A percentile compares a stretch with the other conserved stretches of the same genome.
phyloP scores from a whole-genome alignment of 1,139 yeast genomes.

The Geotrichum carabidarum region DNA sequence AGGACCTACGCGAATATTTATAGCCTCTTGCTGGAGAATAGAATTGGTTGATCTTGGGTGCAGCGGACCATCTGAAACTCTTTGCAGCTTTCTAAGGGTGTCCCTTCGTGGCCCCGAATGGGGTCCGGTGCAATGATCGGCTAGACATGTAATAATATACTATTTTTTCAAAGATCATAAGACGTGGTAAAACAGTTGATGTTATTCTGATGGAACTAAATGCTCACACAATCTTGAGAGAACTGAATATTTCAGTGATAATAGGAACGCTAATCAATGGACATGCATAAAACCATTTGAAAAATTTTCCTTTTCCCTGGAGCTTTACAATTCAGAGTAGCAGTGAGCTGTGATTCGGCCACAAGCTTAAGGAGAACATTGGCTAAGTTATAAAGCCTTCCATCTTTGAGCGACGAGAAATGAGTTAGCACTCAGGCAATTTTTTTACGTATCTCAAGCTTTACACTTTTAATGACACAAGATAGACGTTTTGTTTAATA shows the following conservation, averaged over 20 bases:
- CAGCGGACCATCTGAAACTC: constrained; percentile 34
- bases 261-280: too few relatives aligned
- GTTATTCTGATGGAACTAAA: too few relatives aligned
- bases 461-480: background rate
- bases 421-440: background rate
- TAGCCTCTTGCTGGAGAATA: constrained; percentile 36
- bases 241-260: too few relatives aligned
- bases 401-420: too few relatives aligned
- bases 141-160: constrained; percentile 27
- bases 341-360: too few relatives aligned
- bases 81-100: constrained; percentile 32
- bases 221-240: too few relatives aligned
- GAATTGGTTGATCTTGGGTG: constrained; percentile 40
- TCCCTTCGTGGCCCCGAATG: constrained; percentile 43
- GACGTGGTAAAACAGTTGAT: too few relatives aligned
- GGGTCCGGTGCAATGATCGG: constrained; percentile 42
- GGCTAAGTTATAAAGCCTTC: too few relatives aligned
- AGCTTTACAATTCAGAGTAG: too few relatives aligned
- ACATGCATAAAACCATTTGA: too few relatives aligned
- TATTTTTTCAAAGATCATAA: background rate
- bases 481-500: background rate
- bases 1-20: constrained; percentile 37
- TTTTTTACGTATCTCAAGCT: background rate
- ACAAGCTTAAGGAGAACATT: too few relatives aligned
- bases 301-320: too few relatives aligned